phyloP scores from a whole-genome alignment of 768 basidiomycete genomes.

The Xerocomus potaroensis region DNA sequence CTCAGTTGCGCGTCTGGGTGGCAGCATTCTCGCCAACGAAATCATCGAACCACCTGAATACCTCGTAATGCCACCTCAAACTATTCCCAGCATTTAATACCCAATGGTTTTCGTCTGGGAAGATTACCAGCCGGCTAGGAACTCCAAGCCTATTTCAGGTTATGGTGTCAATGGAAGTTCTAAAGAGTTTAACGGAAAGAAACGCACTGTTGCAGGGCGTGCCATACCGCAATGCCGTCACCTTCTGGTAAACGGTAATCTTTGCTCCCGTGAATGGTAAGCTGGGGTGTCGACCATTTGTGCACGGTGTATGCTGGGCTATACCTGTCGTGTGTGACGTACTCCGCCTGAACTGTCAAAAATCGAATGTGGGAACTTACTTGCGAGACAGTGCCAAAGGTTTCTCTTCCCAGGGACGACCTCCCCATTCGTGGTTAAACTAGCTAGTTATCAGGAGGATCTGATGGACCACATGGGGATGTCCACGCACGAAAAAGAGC shows the following conservation, averaged over 20 bases:
- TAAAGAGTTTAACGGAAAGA: not conserved
- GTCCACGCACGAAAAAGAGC: slow-evolving; percentile 71
- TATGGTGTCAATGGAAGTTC: not conserved
- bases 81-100: slow-evolving; percentile 79
- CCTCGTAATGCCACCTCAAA: slow-evolving; percentile 93
- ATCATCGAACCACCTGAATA: slow-evolving; percentile 84
- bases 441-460: slow-evolving; percentile 25
- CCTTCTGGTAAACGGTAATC: slow-evolving; percentile 86
- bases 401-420: slow-evolving; percentile 69
- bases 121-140: slow-evolving; percentile 74
- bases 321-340: slow-evolving; percentile 38
- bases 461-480: not conserved
- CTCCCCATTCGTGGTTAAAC: slow-evolving; percentile 89
- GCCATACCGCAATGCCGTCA: slow-evolving; percentile 80
- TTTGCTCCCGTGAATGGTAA: slow-evolving; percentile 83
- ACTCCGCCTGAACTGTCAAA: not conserved
- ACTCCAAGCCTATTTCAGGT: slow-evolving; percentile 51
- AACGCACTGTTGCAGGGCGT: slow-evolving; percentile 77
- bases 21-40: slow-evolving; percentile 44
- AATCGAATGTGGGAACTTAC: slow-evolving; percentile 30
- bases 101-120: slow-evolving; percentile 94
- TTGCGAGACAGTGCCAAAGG: slow-evolving; percentile 52
- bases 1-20: slow-evolving; percentile 11
- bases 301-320: slow-evolving; percentile 78
- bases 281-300: slow-evolving; percentile 83